A percentile compares a stretch with the other conserved stretches of the same genome.
Evolutionary conservation across 2,329 filamentous ascomycete genomes (phyloP).

Genomic region (Talaromyces sp.): DNA sequence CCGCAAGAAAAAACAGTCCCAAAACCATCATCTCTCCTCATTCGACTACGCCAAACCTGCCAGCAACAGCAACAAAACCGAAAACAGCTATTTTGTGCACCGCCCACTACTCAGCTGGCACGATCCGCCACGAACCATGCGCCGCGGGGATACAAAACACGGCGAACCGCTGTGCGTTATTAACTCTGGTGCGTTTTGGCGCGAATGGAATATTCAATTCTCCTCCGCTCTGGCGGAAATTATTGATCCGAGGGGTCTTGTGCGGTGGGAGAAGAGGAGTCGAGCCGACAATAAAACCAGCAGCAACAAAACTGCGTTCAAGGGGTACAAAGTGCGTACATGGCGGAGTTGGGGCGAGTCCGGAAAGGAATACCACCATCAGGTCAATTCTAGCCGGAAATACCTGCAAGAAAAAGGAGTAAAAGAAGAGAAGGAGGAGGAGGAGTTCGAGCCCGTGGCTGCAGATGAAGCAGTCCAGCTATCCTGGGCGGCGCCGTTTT

Average conservation of each 20-base stretch:
- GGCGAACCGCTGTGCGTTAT: neutral
- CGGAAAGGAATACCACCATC: neutral
- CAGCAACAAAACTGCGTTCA: neutral
- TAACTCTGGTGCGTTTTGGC: neutral
- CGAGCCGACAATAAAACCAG: neutral
- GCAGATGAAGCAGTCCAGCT: neutral
- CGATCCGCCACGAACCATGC: neutral
- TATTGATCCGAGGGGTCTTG: neutral
- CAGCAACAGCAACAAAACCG: too few relatives aligned
- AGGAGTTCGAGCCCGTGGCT: neutral
- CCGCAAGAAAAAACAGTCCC: too few relatives aligned
- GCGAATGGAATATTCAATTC: neutral
- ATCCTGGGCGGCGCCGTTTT: neutral
- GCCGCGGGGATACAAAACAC: neutral
- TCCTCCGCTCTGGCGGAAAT: fast-evolving
- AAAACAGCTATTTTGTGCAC: neutral
- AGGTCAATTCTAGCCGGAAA: neutral
- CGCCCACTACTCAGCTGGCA: neutral
- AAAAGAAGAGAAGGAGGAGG: neutral
- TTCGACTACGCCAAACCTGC: too few relatives aligned
- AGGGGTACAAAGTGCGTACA: neutral
- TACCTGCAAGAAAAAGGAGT: neutral
- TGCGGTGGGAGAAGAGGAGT: neutral
- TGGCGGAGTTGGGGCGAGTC: neutral
- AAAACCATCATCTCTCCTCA: too few relatives aligned